These are phyloP conservation scores for Ophiosphaerella herpotricha DNA, from an alignment of 2,329 filamentous ascomycete genomes.

Conservation along the genomic window DNA sequence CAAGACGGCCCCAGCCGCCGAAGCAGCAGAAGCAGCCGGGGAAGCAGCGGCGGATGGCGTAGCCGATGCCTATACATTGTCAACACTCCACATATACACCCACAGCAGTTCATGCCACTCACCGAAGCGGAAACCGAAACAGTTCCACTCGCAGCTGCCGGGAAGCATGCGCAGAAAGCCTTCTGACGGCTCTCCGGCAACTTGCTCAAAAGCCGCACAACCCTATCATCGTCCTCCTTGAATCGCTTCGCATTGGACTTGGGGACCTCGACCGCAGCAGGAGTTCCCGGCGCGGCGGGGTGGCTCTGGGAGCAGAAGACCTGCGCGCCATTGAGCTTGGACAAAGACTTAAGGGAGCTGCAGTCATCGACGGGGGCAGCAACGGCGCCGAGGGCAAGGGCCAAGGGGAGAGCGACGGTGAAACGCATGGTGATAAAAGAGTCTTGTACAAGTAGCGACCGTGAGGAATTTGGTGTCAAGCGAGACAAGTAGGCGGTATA, in stretches of 20 bases:
- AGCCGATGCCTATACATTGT: background rate
- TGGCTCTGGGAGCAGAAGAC: background rate
- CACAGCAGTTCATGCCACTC: background rate
- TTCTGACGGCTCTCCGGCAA: constrained; percentile 1
- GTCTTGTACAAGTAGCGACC: background rate
- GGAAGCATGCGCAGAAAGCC: constrained; percentile 2
- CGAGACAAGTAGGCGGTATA: background rate
- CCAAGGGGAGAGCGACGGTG: background rate
- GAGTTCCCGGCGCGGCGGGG: background rate
- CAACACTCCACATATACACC: background rate
- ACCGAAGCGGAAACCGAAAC: background rate
- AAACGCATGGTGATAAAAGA: background rate
- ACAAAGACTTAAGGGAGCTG: background rate
- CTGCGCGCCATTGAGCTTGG: background rate
- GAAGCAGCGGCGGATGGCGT: background rate
- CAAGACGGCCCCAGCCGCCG: no score
- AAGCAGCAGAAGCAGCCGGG: background rate
- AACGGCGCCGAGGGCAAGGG: background rate
- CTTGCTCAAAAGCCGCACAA: background rate
- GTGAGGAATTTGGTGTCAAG: background rate
- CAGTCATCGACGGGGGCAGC: constrained; percentile 1
- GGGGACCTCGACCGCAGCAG: background rate
- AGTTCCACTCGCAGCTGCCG: background rate
- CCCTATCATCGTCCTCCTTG: constrained; percentile 1
- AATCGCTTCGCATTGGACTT: constrained; percentile 1